Conservation (phyloP, 495 filamentous ascomycete genomes). For the Aspergillus heteromorphus region DNA sequence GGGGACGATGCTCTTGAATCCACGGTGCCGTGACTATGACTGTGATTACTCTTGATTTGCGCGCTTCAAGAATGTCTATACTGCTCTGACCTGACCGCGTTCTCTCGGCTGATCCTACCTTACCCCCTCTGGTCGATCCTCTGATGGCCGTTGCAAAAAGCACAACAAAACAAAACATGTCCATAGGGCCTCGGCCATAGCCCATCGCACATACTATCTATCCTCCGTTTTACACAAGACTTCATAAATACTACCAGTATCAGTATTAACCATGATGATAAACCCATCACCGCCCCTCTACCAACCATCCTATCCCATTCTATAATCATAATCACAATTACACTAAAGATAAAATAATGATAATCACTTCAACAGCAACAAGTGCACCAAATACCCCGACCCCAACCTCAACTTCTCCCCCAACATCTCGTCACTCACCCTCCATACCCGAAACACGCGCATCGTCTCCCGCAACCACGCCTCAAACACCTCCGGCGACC, state of each 20-base stretch:
- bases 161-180: too few species aligned
- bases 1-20: not conserved
- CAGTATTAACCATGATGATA: too few species aligned
- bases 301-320: not conserved
- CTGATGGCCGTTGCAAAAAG: too few species aligned
- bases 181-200: not conserved
- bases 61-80: not conserved
- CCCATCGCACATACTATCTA: not conserved
- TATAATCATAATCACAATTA: too few species aligned
- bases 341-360: too few species aligned
- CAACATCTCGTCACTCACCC: conserved; percentile 60
- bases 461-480: conserved; percentile 67
- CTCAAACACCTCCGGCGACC: conserved; percentile 80
- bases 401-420: conserved; percentile 50
- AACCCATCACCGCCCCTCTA: too few species aligned
- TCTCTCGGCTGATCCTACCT: too few species aligned
- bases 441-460: conserved; percentile 64
- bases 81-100: too few species aligned
- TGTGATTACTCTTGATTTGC: not conserved
- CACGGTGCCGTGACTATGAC: not conserved
- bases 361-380: conserved; percentile 26
- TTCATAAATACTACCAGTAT: too few species aligned
- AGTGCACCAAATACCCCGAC: conserved; percentile 41
- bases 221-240: not conserved
- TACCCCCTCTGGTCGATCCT: too few species aligned